phyloP scores from a whole-genome alignment of 257 asterid genomes.

The Solanum tacnaense region DNA sequence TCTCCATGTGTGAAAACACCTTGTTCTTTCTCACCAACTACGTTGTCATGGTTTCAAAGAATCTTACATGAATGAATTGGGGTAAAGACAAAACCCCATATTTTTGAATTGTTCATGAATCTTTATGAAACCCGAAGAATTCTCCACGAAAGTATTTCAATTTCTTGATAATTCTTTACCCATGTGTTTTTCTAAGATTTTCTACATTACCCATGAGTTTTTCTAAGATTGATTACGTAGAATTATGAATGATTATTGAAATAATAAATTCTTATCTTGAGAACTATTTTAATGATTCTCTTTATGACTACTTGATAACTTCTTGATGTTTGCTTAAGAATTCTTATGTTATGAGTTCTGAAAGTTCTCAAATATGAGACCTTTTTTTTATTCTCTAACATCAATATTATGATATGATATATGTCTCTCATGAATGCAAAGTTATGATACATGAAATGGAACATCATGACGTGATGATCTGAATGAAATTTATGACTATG shows the following conservation, averaged over 20 bases:
- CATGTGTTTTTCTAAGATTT: neutral
- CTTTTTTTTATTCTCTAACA: no score
- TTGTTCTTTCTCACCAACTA: neutral
- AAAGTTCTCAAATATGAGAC: neutral
- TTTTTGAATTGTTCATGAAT: neutral
- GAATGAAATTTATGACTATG: neutral
- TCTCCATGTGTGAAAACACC: neutral
- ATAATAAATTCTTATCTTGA: neutral
- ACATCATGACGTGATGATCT: neutral
- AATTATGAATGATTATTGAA: neutral
- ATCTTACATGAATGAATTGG: neutral
- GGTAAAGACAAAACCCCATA: neutral
- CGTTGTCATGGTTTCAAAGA: neutral
- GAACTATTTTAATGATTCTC: neutral
- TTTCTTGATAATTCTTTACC: neutral
- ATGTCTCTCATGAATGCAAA: neutral
- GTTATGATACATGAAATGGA: neutral
- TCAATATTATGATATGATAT: neutral
- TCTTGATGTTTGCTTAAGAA: neutral
- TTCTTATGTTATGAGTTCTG: no score
- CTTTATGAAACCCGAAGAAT: neutral
- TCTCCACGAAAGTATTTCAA: neutral
- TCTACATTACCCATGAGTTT: neutral
- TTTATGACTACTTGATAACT: neutral
- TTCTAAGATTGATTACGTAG: neutral